Evolutionary conservation across 352 stramenopile species (phyloP).

Genomic region (Blastocystis sp.): DNA sequence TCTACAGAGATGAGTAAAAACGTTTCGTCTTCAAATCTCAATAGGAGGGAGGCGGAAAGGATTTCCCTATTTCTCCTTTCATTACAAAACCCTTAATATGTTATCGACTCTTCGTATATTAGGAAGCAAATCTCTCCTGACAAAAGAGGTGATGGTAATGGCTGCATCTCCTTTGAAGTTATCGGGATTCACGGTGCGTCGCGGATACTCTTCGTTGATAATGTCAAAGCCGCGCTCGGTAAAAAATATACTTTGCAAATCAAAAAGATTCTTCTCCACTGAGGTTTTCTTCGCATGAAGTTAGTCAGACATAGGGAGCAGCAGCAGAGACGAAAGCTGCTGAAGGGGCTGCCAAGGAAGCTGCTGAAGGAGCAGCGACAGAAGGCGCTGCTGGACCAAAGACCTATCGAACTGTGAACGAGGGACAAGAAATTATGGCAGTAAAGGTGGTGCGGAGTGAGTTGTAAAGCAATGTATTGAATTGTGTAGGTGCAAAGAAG

Average conservation of each 20-base stretch:
- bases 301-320: neutral
- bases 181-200: neutral
- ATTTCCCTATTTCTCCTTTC: conserved; percentile 45
- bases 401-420: conserved; percentile 49
- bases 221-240: neutral
- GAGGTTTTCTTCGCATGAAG: neutral
- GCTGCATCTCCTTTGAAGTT: neutral
- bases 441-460: conserved; percentile 32
- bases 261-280: conserved; percentile 26
- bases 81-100: neutral
- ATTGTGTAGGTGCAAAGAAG: conserved; percentile 40
- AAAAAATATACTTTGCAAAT: neutral
- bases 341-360: neutral
- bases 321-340: conserved; percentile 7
- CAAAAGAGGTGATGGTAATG: neutral
- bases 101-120: conserved; percentile 37
- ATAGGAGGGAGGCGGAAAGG: neutral
- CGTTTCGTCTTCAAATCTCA: neutral
- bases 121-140: conserved; percentile 10
- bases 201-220: neutral
- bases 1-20: too few relatives aligned
- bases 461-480: neutral
- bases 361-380: neutral
- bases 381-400: conserved; percentile 15
- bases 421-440: conserved; percentile 55